These are phyloP conservation scores for Ophiorrhiza pumila DNA, from an alignment of 257 asterid species.

Conservation along the genomic window DNA sequence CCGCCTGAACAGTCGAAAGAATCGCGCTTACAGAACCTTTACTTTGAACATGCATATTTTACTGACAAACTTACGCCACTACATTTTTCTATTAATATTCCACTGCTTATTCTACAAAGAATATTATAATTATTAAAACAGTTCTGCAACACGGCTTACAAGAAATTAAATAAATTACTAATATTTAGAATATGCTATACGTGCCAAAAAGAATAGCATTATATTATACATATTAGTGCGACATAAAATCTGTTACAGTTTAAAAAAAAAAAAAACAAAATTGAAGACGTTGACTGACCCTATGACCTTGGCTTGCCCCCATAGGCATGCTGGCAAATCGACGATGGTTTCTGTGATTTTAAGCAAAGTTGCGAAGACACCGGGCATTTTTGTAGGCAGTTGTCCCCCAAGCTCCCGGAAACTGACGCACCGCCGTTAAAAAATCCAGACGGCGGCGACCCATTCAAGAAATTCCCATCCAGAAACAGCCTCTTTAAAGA, in stretches of 20 bases:
- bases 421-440: conserved; percentile 41
- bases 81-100: background rate
- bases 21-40: background rate
- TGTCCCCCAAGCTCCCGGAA: conserved; percentile 83
- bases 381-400: conserved; percentile 73
- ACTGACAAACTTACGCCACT: background rate
- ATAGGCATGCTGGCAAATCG: conserved; percentile 72
- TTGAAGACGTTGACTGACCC: conserved; percentile 20
- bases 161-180: background rate
- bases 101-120: background rate
- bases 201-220: background rate
- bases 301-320: conserved; percentile 66
- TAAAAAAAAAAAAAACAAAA: background rate
- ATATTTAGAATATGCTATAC: too few relatives aligned
- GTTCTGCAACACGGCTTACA: background rate
- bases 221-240: background rate
- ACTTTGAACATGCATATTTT: too few relatives aligned
- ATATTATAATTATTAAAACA: background rate
- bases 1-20: conserved; percentile 2
- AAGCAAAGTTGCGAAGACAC: conserved; percentile 69
- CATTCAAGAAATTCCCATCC: conserved; percentile 77
- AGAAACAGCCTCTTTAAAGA: conserved; percentile 57
- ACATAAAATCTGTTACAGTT: background rate
- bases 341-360: conserved; percentile 76
- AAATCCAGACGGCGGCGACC: conserved; percentile 72